Evolutionary conservation across 345 rosid genomes (phyloP).

Genomic region (Geranium brycei): DNA sequence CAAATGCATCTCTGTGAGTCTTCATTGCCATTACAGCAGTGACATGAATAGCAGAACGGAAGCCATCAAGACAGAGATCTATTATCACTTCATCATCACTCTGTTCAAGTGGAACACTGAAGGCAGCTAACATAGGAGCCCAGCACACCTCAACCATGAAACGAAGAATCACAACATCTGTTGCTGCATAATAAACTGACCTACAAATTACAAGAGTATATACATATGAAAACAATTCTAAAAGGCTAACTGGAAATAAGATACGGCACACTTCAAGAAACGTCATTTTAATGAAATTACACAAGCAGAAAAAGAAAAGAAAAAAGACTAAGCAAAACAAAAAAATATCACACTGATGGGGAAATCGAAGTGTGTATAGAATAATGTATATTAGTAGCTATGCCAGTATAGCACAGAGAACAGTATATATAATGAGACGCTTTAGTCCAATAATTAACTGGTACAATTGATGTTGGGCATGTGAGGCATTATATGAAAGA

Average conservation of each 20-base stretch:
- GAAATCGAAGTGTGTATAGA: too few species aligned
- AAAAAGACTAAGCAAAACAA: too few species aligned
- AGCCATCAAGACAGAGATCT: slow-evolving; percentile 86
- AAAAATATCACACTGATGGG: too few species aligned
- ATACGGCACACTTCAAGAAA: too few species aligned
- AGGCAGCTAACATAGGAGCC: slow-evolving; percentile 99
- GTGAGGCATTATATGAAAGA: too few species aligned
- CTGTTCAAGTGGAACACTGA: slow-evolving; percentile 98
- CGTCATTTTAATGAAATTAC: too few species aligned
- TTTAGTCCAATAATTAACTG: too few species aligned
- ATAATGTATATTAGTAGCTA: too few species aligned
- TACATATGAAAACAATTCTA: slow-evolving; percentile 13
- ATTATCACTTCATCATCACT: slow-evolving; percentile 86
- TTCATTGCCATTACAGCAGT: slow-evolving; percentile 99
- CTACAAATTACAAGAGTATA: slow-evolving; percentile 39
- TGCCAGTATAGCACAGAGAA: too few species aligned
- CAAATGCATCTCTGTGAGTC: slow-evolving; percentile 99
- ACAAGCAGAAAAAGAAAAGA: too few species aligned
- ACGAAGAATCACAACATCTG: slow-evolving; percentile 86
- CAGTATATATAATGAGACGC: too few species aligned
- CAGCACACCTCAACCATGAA: slow-evolving; percentile 99
- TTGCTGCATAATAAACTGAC: slow-evolving; percentile 97
- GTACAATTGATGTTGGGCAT: too few species aligned
- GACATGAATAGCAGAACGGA: slow-evolving; percentile 83
- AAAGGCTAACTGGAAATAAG: not conserved